Evolutionary conservation across 306 rosid genomes (phyloP), one percentile per base, ranked within the genome.

Genomic region (Crataegus laevigata): DNA sequence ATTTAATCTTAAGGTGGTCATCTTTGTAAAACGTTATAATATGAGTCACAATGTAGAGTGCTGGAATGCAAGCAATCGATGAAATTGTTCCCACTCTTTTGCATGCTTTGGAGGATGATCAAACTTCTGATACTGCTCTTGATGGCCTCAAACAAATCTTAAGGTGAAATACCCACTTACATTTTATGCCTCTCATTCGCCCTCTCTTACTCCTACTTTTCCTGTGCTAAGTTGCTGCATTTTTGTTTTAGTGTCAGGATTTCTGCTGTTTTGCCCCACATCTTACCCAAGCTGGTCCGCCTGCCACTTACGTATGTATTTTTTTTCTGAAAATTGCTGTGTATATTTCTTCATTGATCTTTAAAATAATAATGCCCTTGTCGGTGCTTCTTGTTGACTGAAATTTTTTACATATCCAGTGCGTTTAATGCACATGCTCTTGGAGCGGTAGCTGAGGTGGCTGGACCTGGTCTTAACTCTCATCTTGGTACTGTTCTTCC

Each of bases 21-120:
- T 29, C 29, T 12, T 14, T 57, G 50, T n/a, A 11, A 24, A 29
- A 17, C 13, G 40, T 75, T 65, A 43, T 40, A 14, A 73, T 45
- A 77, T 71, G 54, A 72, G 60, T 70, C 77, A 47, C 67, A 66
- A 62, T 77, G 77, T 78, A 94, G 99, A 94, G 87, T 86, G 99
- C 99, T 77, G 99, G 99, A 82, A 17, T 94, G 96, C 99, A 92
- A 89, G 97, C 99, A 69, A 94, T 94, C 63, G 99, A 94, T 66
- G 97, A 92, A 82, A 92, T 94, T 74, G 93, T 94, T 84, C 99
- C 99, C 9, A 94, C 96, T 36, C 97, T 94, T 82, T 86, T 94
- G 68, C 96, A 85, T 84, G 97, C 99, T 42, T 77, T 94, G 91
- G 97, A 94, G 84, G 96, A 88, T 76, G 96, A 92, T 79, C 66